phyloP scores from a whole-genome alignment of 2,329 filamentous ascomycete genomes.

The Fusarium sp. region DNA sequence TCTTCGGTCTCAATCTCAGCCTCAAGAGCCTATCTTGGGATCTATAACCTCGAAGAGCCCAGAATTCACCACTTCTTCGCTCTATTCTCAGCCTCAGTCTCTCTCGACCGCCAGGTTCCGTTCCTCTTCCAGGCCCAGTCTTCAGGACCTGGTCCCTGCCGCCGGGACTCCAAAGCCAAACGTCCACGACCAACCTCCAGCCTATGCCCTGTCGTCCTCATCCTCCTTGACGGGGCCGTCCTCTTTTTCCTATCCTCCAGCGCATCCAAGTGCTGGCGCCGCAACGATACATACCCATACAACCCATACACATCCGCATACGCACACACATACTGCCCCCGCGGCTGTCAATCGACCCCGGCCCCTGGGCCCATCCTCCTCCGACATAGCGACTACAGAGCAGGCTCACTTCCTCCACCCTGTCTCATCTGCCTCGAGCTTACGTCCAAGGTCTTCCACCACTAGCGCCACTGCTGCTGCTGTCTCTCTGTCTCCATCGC shows the following conservation, averaged over 20 bases:
- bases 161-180: conserved; percentile 19
- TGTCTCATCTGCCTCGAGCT: conserved; percentile 34
- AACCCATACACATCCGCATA: conserved; percentile 7
- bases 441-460: conserved; percentile 38
- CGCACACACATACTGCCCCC: conserved; percentile 11
- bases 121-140: conserved; percentile 37
- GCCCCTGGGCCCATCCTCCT: conserved; percentile 38
- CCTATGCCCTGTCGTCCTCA: conserved; percentile 29
- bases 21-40: conserved; percentile 11
- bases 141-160: conserved; percentile 32
- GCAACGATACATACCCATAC: conserved; percentile 5
- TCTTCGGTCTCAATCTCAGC: conserved; percentile 27
- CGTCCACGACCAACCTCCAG: conserved; percentile 22
- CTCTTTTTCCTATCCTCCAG: conserved; percentile 34
- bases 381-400: conserved; percentile 30
- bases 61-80: conserved; percentile 6
- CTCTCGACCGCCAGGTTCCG: conserved; percentile 32
- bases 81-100: conserved; percentile 14
- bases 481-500: conserved; percentile 24
- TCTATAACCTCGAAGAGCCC: conserved; percentile 1
- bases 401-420: conserved; percentile 37
- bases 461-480: conserved; percentile 28
- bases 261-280: conserved; percentile 13
- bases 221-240: conserved; percentile 29
- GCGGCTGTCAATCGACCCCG: conserved; percentile 29